Evolutionary conservation across 208 protist genomes (phyloP).

Genomic region (Acanthamoeba comandoni): DNA sequence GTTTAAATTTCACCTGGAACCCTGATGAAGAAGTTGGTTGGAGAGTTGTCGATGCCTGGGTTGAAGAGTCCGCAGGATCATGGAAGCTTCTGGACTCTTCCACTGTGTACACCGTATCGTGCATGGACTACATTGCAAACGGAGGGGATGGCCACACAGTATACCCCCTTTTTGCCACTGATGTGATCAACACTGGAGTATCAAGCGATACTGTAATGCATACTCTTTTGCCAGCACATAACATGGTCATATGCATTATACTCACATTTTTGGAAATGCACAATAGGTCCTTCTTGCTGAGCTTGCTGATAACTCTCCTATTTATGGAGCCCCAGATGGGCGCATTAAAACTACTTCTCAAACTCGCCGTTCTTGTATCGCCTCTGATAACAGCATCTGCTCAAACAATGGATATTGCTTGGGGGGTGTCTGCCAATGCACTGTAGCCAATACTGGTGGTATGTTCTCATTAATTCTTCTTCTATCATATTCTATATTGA

Average conservation of each 20-base stretch:
- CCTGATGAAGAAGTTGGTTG: background rate
- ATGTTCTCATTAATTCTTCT: no score
- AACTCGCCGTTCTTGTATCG: constrained; percentile 24
- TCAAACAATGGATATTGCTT: constrained; percentile 51
- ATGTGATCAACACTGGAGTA: no score
- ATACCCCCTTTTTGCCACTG: no score
- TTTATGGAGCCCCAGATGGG: background rate
- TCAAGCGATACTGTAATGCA: no score
- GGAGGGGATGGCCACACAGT: constrained; percentile 40
- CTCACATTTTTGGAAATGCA: no score
- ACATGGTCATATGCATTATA: no score
- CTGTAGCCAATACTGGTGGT: background rate
- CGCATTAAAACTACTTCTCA: background rate
- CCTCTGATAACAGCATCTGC: background rate
- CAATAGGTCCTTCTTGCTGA: no score
- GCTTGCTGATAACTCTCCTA: no score
- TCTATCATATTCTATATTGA: no score
- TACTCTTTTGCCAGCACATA: no score
- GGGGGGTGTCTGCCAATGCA: constrained; percentile 35
- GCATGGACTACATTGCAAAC: constrained; percentile 4
- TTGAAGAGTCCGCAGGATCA: background rate
- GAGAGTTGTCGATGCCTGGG: constrained; percentile 47
- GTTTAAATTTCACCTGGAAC: constrained; percentile 28
- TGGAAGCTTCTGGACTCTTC: background rate
- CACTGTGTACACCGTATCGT: background rate